Base-by-base conservation (phyloP, 2,329 filamentous ascomycete species). In the Claviceps digitariae region DNA sequence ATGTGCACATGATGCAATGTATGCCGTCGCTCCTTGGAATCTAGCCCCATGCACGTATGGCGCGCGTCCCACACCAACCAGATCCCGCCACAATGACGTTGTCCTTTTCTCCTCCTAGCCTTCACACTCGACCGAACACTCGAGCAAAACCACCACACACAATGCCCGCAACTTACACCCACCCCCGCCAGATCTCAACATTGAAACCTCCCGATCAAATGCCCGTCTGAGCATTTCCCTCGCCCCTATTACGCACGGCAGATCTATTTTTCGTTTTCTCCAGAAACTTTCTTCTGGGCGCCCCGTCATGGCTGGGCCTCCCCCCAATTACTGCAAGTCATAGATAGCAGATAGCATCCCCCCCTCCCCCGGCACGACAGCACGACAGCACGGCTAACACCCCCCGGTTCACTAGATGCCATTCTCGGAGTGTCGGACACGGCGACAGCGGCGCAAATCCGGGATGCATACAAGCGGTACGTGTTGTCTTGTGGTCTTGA, bases 391-490 rank as follows among this genome's bases (percentile, higher is more conserved):
- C 12, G 2, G 41, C 20, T 4, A 43, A 9, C 41, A 34, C 8
- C n/a, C n/a, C n/a, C n/a, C n/a, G n/a, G n/a, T 21, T 7, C 6
- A 20, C 58, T 17, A 90, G 87, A 91, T 71, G 81, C 78, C 50
- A 78, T 86, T 58, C 82, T 95, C 50, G 85, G 85, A 58, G 69
- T 95, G 56, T 66, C 83, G 51, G 78, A 87, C 38, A 84, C 78
- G 60, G 90, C 91, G 36, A 86, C 82, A 0, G 81, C 83, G 55
- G 82, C 90, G 63, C 86, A 97, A 67, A 84, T 98, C 65, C 86
- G 91, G 61, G 86, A 88, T 75, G 93, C 90, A 50, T 98, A 97
- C 76, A 98, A 98, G 68, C 85, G 86, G 85, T 87, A 64, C 51
- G 66, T 25, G 12, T 34, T 13, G 7, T 34, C 10, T 34, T 34